Percentiles rank a stretch among this genome's conserved stretches.
Conservation (phyloP, 2,329 filamentous ascomycete genomes). For the Aureobasidium vineae region DNA sequence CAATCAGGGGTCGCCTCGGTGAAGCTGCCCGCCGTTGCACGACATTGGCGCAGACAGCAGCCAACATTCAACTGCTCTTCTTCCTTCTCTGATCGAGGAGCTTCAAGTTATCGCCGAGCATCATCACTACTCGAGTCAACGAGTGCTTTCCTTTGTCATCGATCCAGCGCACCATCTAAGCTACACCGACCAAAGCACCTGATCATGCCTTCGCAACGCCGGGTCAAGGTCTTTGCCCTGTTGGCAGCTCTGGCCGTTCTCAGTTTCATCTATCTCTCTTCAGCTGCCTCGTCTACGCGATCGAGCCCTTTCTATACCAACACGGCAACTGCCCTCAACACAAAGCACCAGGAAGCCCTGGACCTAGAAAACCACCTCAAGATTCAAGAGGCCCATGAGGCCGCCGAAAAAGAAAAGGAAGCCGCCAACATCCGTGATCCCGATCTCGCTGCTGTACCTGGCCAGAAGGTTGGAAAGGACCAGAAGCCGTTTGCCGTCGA, state of each 20-base stretch:
- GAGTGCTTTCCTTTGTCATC: background rate
- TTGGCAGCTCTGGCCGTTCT: slow-evolving; percentile 64
- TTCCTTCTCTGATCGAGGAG: background rate
- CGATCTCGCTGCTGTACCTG: slow-evolving; percentile 16
- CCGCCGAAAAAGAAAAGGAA: slow-evolving; percentile 25
- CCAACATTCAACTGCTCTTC: background rate
- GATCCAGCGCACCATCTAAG: background rate
- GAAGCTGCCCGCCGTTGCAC: slow-evolving; percentile 1
- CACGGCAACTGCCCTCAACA: slow-evolving; percentile 55
- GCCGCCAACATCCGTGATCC: slow-evolving; percentile 31
- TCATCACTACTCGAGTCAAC: background rate
- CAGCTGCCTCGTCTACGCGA: slow-evolving; percentile 54
- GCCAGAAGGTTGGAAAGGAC: slow-evolving; percentile 56
- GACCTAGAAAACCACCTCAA: slow-evolving; percentile 24
- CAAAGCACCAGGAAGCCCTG: slow-evolving; percentile 34
- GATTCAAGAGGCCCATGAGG: slow-evolving; percentile 16
- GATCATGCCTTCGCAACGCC: slow-evolving; percentile 27
- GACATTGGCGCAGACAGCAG: background rate
- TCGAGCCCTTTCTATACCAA: slow-evolving; percentile 58
- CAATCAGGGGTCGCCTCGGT: slow-evolving; percentile 11
- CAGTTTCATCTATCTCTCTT: slow-evolving; percentile 70
- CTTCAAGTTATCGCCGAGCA: background rate
- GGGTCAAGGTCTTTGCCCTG: slow-evolving; percentile 41
- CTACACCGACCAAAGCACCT: background rate
- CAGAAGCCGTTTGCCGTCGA: slow-evolving; percentile 67